Evolutionary conservation across 352 stramenopile genomes (phyloP), one percentile per base, ranked within the genome.

Genomic region (Pilasporangium apinafurcum): DNA sequence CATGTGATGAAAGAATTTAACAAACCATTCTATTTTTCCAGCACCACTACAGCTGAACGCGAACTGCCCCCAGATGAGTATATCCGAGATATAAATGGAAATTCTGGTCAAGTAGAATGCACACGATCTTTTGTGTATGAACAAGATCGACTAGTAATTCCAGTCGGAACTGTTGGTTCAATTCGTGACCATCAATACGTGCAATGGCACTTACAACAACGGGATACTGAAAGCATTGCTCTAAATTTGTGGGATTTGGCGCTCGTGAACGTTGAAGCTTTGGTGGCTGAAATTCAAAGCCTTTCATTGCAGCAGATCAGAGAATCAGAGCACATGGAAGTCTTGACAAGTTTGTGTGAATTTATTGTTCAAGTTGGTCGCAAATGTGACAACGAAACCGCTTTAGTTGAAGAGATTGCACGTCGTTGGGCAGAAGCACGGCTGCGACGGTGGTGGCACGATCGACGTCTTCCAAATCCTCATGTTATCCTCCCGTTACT

Each of bases 111-210:
- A 8, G 55, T 85, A 0, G 38, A 62, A 22, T 85, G 71, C 33
- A 69, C 44, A 10, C 65, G 51, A 8, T 65, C 75, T 5, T 87
- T 87, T 49, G 61, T 67, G 8, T 87, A 87, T 35, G 56, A 70
- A 31, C 56, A 62, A 21, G 64, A 75, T 29, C 51, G 57, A 2
- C n/a, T 83, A 6, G 40, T 65, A 8, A 63, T 87, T 24, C 54
- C 62, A 37, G 59, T 40, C n/a, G 65, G 70, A 18, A 74, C 69
- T 6, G 36, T 62, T 16, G 75, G 75, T 10, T 30, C 44, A 59
- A 13, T 55, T 51, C 39, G 13, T 35, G 63, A 70, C 25, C 40
- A 27, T 24, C 43, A 62, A 8, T 45, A 62, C 21, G 66, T 86
- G 8, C 60, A 77, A 44, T 86, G 74, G 74, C 37, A 66, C 16